phyloP scores from a whole-genome alignment of 1,139 yeast genomes.

The Candida glucosophila region DNA sequence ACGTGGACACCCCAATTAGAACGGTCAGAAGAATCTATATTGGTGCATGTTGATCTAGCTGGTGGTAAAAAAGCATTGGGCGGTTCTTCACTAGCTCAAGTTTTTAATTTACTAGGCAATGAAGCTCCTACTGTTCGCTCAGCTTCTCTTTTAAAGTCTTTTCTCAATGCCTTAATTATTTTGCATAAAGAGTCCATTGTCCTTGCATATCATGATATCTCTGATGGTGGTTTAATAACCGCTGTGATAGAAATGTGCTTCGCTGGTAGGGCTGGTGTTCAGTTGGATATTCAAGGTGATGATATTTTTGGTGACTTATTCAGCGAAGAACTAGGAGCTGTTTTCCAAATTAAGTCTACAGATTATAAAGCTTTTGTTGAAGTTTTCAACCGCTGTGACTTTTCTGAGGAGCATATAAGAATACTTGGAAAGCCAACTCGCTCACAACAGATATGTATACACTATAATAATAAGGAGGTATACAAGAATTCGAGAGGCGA shows the following conservation, averaged over 20 bases:
- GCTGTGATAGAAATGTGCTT: conserved; percentile 93
- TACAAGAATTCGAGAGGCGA: conserved; percentile 53
- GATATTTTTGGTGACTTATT: conserved; percentile 53
- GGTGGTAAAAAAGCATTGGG: conserved; percentile 59
- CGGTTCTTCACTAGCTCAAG: conserved; percentile 94
- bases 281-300: conserved; percentile 32
- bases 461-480: conserved; percentile 37
- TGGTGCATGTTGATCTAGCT: conserved; percentile 74
- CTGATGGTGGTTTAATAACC: conserved; percentile 92
- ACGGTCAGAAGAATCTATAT: conserved; percentile 43
- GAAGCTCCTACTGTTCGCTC: conserved; percentile 79
- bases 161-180: conserved; percentile 58
- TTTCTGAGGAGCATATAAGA: conserved; percentile 43
- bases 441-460: conserved; percentile 45
- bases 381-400: conserved; percentile 48
- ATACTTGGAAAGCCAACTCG: conserved; percentile 55
- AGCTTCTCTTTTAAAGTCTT: conserved; percentile 50
- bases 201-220: conserved; percentile 88
- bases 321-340: conserved; percentile 94
- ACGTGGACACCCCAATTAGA: conserved; percentile 94
- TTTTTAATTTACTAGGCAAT: conserved; percentile 78
- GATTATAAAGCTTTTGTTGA: conserved; percentile 48
- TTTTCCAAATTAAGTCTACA: conserved; percentile 67
- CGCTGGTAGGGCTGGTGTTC: conserved; percentile 80
- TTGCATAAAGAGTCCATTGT: conserved; percentile 67